Base-by-base conservation (phyloP, 2,329 filamentous ascomycete species). In the Diplodia mutila region DNA sequence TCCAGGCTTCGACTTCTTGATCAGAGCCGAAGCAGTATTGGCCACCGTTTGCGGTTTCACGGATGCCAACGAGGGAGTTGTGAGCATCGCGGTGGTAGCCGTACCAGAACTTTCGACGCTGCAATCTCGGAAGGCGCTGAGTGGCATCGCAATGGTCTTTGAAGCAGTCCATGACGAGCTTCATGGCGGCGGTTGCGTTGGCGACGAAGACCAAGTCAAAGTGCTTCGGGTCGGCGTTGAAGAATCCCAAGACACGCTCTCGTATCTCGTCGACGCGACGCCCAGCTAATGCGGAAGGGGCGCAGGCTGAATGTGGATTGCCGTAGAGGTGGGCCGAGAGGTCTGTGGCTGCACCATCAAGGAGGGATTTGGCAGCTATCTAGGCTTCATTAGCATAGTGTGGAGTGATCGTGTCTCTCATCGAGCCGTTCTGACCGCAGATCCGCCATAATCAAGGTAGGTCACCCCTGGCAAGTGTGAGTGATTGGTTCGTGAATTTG, bases 121-220 rank as follows among this genome's bases (percentile, higher is more conserved):
- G 29, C 4, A 7, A n/a, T 29, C 61, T 8, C 84, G 84, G 51
- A 81, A 84, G 4, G 88, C 90, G 73, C 87, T 88, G 25, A 4
- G 57, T 61, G n/a, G 87, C 86, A 42, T 89, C 80, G 12, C 89
- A 88, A 57, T 84, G 81, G 69, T 89, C 87, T 66, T 91, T 84
- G 73, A 97, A 86, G 4, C 89, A 88, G 67, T 98, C 95, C 64
- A 87, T 85, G 2, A 97, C 91, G 11, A 97, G 81, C 79, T 97
- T 98, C 73, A 97, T 90, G 8, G 89, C 94, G 2, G 94, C 93
- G 0, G 94, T 97, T 23, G 94, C 91, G 78, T 98, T 98, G 46
- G 93, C 89, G 25, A 96, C 92, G 76, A 98, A 98, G 0, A 97
- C 87, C 2, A 98, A 79, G 73, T 97, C 94, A 72, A 95, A 98